Conservation (phyloP, 176 grass and related monocot species). For the Triticum dicoccoides region DNA sequence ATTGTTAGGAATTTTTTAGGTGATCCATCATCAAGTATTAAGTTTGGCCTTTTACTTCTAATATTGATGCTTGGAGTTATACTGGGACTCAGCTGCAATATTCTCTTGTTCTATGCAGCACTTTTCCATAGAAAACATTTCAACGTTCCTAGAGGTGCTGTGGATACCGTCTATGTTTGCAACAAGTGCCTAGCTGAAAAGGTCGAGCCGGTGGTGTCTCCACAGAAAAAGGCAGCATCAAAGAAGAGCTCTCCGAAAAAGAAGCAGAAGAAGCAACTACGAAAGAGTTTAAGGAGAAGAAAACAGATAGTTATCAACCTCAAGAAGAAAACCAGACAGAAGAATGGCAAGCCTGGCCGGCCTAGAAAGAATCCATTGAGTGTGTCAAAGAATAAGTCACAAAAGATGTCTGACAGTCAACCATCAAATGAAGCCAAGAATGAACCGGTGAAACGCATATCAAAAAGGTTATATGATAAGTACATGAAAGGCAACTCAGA, state of each 20-base stretch:
- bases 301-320: conserved; percentile 51
- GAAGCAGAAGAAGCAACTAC: conserved; percentile 44
- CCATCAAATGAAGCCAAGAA: conserved; percentile 30
- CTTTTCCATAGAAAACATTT: conserved; percentile 96
- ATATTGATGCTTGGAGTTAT: conserved; percentile 35
- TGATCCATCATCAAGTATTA: conserved; percentile 3
- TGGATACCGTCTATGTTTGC: conserved; percentile 60
- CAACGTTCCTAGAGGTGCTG: conserved; percentile 67
- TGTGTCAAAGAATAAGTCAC: conserved; percentile 9
- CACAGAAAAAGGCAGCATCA: conserved; percentile 36
- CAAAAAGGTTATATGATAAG: conserved; percentile 52
- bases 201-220: conserved; percentile 36
- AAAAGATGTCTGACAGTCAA: conserved; percentile 23
- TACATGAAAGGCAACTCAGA: conserved; percentile 50
- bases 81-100: conserved; percentile 30
- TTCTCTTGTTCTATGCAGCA: conserved; percentile 57
- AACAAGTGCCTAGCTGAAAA: conserved; percentile 72
- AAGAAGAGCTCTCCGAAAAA: conserved; percentile 46
- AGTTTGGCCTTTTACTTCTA: conserved; percentile 8
- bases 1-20: conserved; percentile 10
- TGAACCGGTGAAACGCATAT: conserved; percentile 38
- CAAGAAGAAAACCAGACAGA: conserved; percentile 48
- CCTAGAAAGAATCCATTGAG: conserved; percentile 28
- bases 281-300: conserved; percentile 38
- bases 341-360: conserved; percentile 43